Evolutionary conservation across 108 stramenopile species (phyloP).

Genomic region (Aurantiochytrium sp.): DNA sequence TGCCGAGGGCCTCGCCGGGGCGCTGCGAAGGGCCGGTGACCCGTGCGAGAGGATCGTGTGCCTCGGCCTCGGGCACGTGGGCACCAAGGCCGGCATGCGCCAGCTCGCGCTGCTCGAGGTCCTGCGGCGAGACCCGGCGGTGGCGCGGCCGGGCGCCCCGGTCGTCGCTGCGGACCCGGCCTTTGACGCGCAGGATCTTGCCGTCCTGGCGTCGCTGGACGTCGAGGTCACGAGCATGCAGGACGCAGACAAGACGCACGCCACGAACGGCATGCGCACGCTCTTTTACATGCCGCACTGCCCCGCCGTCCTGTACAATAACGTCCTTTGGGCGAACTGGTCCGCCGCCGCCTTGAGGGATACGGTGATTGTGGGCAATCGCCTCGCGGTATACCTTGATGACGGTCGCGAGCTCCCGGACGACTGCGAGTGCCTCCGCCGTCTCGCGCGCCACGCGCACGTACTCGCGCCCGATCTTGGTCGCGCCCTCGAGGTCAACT

Average conservation of each 20-base stretch:
- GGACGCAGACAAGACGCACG: background rate
- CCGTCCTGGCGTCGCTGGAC: background rate
- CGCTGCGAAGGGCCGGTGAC: background rate
- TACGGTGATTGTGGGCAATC: background rate
- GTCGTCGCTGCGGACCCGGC: background rate
- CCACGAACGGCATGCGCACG: background rate
- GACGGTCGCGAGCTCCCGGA: background rate
- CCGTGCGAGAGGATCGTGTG: background rate
- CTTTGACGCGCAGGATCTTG: background rate
- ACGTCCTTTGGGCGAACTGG: slow-evolving; percentile 11
- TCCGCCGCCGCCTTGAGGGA: background rate
- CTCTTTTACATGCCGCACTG: slow-evolving; percentile 25
- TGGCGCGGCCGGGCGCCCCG: background rate
- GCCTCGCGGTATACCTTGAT: background rate
- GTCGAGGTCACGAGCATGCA: background rate
- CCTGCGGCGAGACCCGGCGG: background rate
- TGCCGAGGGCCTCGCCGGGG: background rate
- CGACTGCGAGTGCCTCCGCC: background rate
- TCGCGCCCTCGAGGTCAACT: background rate
- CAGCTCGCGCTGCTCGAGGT: background rate
- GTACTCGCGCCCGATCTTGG: background rate
- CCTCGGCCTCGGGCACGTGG: background rate
- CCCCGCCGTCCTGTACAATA: background rate
- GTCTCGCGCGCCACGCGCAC: background rate
- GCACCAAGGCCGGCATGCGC: background rate